These are phyloP conservation scores for Colletotrichum simmondsii DNA, from an alignment of 2,329 filamentous ascomycete species.

Conservation along the genomic window DNA sequence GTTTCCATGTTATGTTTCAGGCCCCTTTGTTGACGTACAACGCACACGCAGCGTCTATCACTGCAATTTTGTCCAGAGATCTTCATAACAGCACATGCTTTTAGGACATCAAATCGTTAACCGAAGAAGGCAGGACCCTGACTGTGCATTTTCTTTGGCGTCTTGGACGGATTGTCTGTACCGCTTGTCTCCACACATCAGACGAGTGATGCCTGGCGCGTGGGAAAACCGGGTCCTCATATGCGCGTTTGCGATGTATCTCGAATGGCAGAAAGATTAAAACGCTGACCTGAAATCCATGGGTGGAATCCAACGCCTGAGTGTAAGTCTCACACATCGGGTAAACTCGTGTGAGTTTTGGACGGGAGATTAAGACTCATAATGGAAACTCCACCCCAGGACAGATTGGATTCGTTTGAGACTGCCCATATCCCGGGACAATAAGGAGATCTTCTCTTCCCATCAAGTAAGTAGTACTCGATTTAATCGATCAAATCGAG, in stretches of 20 bases:
- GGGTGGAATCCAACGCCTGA: neutral
- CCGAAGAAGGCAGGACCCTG: slow-evolving; percentile 29
- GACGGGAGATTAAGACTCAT: neutral
- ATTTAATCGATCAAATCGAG: neutral
- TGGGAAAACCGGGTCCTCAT: slow-evolving; percentile 9
- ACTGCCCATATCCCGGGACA: too few species aligned
- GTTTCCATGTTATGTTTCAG: neutral
- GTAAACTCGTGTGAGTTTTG: neutral
- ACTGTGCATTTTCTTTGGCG: slow-evolving; percentile 5
- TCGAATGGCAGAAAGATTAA: neutral
- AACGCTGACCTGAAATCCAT: neutral
- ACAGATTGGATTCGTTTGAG: neutral
- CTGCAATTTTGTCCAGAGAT: slow-evolving; percentile 8
- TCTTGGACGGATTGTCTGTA: slow-evolving; percentile 6
- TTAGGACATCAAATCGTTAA: neutral
- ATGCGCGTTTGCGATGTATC: neutral
- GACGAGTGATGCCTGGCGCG: slow-evolving; percentile 22
- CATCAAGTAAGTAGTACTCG: neutral
- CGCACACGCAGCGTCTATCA: neutral
- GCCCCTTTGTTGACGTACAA: neutral
- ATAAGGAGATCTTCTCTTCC: neutral
- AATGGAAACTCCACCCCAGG: neutral
- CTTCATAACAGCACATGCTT: slow-evolving; percentile 11
- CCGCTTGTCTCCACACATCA: slow-evolving; percentile 11
- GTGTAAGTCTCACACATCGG: neutral